A percentile compares a stretch with the other conserved stretches of the same genome.
These are phyloP conservation scores for Wickerhamomyces bovis DNA, from an alignment of 805 yeast genomes.

Conservation along the genomic window DNA sequence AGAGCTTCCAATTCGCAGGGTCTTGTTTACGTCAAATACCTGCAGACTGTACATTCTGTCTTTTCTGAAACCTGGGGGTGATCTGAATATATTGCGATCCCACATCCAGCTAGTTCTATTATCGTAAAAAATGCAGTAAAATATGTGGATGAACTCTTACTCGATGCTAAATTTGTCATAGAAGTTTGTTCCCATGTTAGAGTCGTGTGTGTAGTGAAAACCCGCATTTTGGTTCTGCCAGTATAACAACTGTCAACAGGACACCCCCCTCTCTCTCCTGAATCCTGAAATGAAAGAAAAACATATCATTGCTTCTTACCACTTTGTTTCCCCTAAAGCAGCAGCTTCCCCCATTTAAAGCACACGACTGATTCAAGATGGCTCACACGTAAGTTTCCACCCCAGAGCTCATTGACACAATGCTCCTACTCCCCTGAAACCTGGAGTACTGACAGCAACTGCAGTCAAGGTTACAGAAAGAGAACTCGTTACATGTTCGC, in stretches of 20 bases:
- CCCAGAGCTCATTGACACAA: not conserved
- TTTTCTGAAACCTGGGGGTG: too few relatives aligned
- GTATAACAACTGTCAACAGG: not conserved
- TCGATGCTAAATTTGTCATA: too few relatives aligned
- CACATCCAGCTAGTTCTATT: too few relatives aligned
- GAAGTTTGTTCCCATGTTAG: not conserved
- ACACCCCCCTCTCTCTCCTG: too few relatives aligned
- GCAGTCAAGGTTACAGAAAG: slow-evolving; percentile 95
- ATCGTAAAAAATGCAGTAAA: too few relatives aligned
- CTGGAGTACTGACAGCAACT: not conserved
- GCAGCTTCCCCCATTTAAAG: too few relatives aligned
- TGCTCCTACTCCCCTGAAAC: not conserved
- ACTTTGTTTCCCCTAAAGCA: not conserved
- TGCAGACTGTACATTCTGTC: too few relatives aligned
- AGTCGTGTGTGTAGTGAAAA: not conserved
- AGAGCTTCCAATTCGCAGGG: slow-evolving; percentile 45
- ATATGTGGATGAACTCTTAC: too few relatives aligned
- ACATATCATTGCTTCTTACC: not conserved
- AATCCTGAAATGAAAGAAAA: not conserved
- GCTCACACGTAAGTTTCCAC: slow-evolving; percentile 13
- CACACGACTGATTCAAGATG: slow-evolving; percentile 1
- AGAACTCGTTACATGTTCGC: slow-evolving; percentile 99
- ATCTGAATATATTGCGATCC: too few relatives aligned
- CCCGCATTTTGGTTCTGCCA: not conserved
- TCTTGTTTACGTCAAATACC: too few relatives aligned